These are phyloP conservation scores for Aspergillus hancockii DNA, from an alignment of 495 filamentous ascomycete species.

Conservation along the genomic window DNA sequence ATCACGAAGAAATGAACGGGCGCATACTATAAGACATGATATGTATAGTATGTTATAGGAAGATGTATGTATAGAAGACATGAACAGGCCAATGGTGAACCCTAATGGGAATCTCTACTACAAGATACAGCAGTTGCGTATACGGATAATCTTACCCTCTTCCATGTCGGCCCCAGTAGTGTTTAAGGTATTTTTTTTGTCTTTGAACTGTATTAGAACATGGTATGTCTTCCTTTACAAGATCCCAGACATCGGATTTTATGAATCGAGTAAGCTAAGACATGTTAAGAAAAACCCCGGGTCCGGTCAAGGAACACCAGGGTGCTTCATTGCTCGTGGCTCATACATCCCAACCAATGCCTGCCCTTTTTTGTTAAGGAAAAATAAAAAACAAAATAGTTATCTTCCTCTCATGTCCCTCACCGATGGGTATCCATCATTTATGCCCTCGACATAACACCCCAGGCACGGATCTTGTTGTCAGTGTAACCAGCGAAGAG, in stretches of 20 bases:
- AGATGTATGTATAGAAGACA: background rate
- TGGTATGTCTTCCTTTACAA: slow-evolving; percentile 37
- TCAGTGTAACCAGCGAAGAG: slow-evolving; percentile 99
- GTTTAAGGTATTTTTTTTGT: slow-evolving; percentile 32
- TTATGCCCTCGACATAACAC: slow-evolving; percentile 78
- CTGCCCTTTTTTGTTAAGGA: slow-evolving; percentile 36
- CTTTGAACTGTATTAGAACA: slow-evolving; percentile 48
- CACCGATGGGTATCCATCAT: slow-evolving; percentile 32
- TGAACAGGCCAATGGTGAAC: no score
- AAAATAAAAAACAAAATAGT: slow-evolving; percentile 24
- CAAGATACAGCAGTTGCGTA: background rate
- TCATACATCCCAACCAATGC: slow-evolving; percentile 52
- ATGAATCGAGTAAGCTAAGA: slow-evolving; percentile 37
- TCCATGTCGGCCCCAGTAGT: background rate
- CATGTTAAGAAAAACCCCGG: slow-evolving; percentile 30
- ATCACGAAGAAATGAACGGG: slow-evolving; percentile 33
- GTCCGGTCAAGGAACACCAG: slow-evolving; percentile 20
- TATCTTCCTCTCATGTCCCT: slow-evolving; percentile 16
- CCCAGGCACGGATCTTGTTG: slow-evolving; percentile 99
- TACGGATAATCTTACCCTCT: background rate
- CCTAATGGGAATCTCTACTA: background rate
- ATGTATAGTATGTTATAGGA: background rate
- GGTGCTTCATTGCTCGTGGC: slow-evolving; percentile 52
- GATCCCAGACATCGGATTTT: slow-evolving; percentile 39
- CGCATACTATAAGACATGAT: background rate